phyloP scores from a whole-genome alignment of 306 rosid genomes.

The Prinsepia uniflora region DNA sequence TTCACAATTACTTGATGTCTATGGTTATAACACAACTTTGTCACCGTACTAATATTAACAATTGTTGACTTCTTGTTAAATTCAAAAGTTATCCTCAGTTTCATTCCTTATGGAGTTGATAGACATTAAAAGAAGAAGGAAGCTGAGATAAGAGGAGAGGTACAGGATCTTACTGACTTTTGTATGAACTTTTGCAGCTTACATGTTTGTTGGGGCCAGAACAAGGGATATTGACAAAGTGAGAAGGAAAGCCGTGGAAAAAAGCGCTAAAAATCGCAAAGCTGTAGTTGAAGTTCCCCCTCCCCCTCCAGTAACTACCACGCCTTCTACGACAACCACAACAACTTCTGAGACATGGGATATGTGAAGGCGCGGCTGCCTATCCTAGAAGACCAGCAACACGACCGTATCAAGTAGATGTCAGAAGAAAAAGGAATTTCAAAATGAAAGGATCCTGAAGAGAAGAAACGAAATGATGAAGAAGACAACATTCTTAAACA shows the following conservation, averaged over 20 bases:
- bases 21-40: neutral
- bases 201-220: slow-evolving; percentile 52
- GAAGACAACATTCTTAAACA: slow-evolving; percentile 56
- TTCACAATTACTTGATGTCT: slow-evolving; percentile 4
- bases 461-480: slow-evolving; percentile 53
- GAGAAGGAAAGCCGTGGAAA: slow-evolving; percentile 33
- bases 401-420: slow-evolving; percentile 50
- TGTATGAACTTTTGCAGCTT: slow-evolving; percentile 48
- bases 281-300: slow-evolving; percentile 29
- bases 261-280: slow-evolving; percentile 28
- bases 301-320: neutral
- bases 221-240: slow-evolving; percentile 37
- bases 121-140: no score
- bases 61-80: neutral
- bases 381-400: slow-evolving; percentile 53
- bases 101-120: neutral
- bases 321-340: slow-evolving; percentile 31
- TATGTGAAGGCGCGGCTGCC: slow-evolving; percentile 29
- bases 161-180: slow-evolving; percentile 20
- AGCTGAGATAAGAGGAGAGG: neutral
- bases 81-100: slow-evolving; percentile 6
- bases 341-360: slow-evolving; percentile 33
- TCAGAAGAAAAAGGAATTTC: slow-evolving; percentile 54
- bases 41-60: neutral
- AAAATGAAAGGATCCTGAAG: slow-evolving; percentile 41